Evolutionary conservation across 176 grass and related monocot genomes (phyloP).

Genomic region (Aegilops sharonensis): DNA sequence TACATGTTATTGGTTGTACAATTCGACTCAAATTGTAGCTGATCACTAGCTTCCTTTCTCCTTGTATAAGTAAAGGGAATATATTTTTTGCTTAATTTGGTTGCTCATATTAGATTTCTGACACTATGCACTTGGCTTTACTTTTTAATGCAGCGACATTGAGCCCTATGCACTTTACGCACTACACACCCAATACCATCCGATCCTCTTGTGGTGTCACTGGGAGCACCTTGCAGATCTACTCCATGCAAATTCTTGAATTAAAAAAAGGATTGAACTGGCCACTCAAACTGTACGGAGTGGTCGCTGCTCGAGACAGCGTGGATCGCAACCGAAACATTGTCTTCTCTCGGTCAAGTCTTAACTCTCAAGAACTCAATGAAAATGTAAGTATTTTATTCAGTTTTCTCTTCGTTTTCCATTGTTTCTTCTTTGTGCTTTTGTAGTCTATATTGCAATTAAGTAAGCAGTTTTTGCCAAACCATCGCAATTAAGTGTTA

Average conservation of each 20-base stretch:
- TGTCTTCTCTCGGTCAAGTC: background rate
- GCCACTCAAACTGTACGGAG: background rate
- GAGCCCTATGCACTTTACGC: background rate
- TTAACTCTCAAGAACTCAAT: too few species aligned
- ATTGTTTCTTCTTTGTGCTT: too few species aligned
- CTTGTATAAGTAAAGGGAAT: background rate
- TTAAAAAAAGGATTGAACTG: background rate
- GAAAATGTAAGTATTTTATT: too few species aligned
- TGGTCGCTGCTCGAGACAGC: background rate
- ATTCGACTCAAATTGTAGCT: background rate
- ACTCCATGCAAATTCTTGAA: background rate
- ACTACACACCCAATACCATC: background rate
- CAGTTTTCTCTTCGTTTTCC: too few species aligned
- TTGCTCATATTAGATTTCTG: background rate
- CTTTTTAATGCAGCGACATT: conserved; percentile 3
- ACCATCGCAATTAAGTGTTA: too few species aligned
- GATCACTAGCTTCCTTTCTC: background rate
- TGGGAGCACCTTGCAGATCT: background rate
- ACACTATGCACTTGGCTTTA: background rate
- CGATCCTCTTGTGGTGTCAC: background rate
- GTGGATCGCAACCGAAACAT: background rate
- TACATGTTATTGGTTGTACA: background rate
- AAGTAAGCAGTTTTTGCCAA: too few species aligned
- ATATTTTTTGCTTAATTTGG: background rate
- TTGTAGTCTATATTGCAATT: too few species aligned